phyloP scores from a whole-genome alignment of 305 asterid genomes.

The Fraxinus floribunda region DNA sequence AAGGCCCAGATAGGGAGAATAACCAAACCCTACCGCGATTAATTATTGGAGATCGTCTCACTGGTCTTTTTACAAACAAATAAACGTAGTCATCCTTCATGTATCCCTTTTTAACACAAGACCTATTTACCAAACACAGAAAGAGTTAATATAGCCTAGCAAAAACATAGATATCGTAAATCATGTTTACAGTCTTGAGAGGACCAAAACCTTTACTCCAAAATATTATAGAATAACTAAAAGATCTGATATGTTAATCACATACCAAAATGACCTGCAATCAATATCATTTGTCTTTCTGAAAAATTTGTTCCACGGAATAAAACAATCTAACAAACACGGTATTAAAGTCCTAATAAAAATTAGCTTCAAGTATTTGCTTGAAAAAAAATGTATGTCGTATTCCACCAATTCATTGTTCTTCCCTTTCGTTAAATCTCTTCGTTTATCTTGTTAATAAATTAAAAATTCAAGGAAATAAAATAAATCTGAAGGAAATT shows the following conservation, averaged over 20 bases:
- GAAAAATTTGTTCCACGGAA: background rate
- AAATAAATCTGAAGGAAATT: background rate
- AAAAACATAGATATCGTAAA: slow-evolving; percentile 19
- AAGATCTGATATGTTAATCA: background rate
- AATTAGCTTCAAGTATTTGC: background rate
- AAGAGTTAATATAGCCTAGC: background rate
- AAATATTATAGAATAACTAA: background rate
- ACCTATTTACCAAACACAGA: slow-evolving; percentile 42
- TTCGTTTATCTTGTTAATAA: background rate
- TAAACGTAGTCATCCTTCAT: slow-evolving; percentile 89
- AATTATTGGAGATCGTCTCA: slow-evolving; percentile 87
- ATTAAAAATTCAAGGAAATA: background rate
- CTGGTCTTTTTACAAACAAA: slow-evolving; percentile 82
- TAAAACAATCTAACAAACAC: background rate
- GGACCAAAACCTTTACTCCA: background rate
- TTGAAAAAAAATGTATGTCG: background rate
- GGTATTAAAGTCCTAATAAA: background rate
- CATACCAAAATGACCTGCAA: background rate
- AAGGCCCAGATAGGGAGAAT: slow-evolving; percentile 5
- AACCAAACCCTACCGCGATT: slow-evolving; percentile 64
- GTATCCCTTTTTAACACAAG: slow-evolving; percentile 90
- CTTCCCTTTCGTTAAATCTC: background rate
- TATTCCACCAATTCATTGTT: background rate
- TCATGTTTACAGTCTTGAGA: background rate
- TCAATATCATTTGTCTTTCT: background rate